Percentiles rank a stretch among this genome's conserved stretches.
phyloP scores from a whole-genome alignment of 306 rosid genomes.

The Betula pendula region DNA sequence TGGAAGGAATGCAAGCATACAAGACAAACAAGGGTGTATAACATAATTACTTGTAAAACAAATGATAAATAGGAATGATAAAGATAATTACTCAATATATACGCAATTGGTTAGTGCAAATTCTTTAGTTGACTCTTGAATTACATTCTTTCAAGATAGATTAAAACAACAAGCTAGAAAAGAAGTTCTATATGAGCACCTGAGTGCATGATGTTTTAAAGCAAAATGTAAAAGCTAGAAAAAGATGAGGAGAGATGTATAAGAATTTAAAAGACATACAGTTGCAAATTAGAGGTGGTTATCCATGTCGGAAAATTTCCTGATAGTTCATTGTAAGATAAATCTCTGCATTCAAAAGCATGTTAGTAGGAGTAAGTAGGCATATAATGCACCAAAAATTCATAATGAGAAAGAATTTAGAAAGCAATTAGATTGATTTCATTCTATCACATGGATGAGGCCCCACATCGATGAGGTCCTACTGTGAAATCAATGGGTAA shows the following conservation, averaged over 20 bases:
- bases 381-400: background rate
- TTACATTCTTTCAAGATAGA: background rate
- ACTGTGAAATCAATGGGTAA: background rate
- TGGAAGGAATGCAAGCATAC: background rate
- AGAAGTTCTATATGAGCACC: background rate
- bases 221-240: background rate
- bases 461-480: no score
- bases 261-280: constrained; percentile 15
- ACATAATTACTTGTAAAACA: background rate
- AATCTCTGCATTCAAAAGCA: constrained; percentile 22
- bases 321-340: constrained; percentile 29
- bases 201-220: background rate
- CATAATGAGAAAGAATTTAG: background rate
- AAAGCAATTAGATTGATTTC: background rate
- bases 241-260: background rate
- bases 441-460: background rate
- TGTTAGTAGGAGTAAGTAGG: background rate
- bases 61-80: background rate
- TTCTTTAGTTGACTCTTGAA: background rate
- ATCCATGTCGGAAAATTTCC: constrained; percentile 31
- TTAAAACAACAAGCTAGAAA: background rate
- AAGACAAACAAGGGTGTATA: background rate
- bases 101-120: background rate
- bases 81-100: background rate
- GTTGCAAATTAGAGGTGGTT: background rate